Evolutionary conservation across 495 filamentous ascomycete species (phyloP).

Genomic region (Bryoglossum gracile): DNA sequence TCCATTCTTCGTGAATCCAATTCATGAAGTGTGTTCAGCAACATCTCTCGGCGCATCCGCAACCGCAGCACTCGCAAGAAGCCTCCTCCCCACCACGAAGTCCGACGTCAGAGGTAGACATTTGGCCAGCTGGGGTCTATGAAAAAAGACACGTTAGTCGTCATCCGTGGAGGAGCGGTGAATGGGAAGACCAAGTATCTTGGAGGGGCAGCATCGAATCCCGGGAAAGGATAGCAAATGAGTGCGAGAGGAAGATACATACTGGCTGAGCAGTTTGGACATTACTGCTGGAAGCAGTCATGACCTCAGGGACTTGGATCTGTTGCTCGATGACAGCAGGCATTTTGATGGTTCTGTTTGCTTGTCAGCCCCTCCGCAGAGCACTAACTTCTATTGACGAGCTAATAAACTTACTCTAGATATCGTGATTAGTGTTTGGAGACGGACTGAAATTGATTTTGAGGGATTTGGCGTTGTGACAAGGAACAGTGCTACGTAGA

Average conservation of each 20-base stretch:
- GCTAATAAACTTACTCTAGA: no score
- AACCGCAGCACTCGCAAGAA: conserved; percentile 20
- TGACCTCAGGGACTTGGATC: conserved; percentile 16
- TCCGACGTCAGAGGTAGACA: conserved; percentile 16
- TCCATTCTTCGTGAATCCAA: no score
- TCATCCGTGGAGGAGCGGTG: no score
- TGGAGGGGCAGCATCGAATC: background rate
- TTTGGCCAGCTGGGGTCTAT: conserved; percentile 10
- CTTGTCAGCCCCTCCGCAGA: no score
- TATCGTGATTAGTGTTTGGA: no score
- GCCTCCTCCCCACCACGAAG: conserved; percentile 18
- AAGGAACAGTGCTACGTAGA: no score
- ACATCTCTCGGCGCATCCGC: conserved; percentile 18
- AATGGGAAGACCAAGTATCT: no score
- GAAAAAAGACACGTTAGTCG: background rate
- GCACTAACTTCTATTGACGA: no score
- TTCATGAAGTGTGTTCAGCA: no score
- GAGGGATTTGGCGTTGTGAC: no score
- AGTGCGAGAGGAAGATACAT: conserved; percentile 1
- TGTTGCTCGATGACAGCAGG: conserved; percentile 18
- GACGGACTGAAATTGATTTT: no score
- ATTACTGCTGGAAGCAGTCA: conserved; percentile 6
- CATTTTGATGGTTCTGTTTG: conserved; percentile 15
- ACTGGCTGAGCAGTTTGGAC: conserved; percentile 19
- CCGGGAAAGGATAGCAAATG: background rate